Percentiles rank a stretch among this genome's conserved stretches.
These are phyloP conservation scores for Podila clonocystis DNA, from an alignment of 192 early-diverging fungal genomes.

Conservation along the genomic window DNA sequence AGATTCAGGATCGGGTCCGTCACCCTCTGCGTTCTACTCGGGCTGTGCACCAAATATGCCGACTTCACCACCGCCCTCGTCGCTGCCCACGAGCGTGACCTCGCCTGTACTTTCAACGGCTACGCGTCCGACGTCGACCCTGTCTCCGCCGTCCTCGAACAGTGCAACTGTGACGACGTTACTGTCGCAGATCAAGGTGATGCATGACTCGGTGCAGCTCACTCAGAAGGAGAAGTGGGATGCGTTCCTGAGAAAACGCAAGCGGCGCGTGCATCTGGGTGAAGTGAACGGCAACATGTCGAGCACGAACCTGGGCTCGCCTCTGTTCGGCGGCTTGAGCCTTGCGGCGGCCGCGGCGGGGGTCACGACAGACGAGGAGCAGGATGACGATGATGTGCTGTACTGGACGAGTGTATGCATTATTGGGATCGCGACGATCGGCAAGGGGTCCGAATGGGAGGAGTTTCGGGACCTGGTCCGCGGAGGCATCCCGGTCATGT, in stretches of 20 bases:
- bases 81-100: conserved; percentile 14
- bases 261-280: conserved; percentile 36
- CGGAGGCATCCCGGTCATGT: conserved; percentile 47
- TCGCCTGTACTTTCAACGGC: conserved; percentile 39
- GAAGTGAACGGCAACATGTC: conserved; percentile 46
- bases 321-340: conserved; percentile 39
- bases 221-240: conserved; percentile 52
- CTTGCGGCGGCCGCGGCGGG: conserved; percentile 7
- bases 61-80: neutral
- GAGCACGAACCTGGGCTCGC: conserved; percentile 22
- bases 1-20: neutral
- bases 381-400: conserved; percentile 42
- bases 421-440: conserved; percentile 48
- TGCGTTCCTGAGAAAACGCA: conserved; percentile 31
- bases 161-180: conserved; percentile 24
- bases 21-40: neutral
- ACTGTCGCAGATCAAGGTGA: conserved; percentile 48
- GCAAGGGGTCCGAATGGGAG: conserved; percentile 47
- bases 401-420: conserved; percentile 50
- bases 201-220: conserved; percentile 46
- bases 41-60: neutral
- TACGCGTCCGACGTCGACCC: conserved; percentile 33
- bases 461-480: conserved; percentile 43
- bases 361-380: conserved; percentile 17
- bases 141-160: conserved; percentile 32